Evolutionary conservation across 73 alveolate species (phyloP).

Genomic region (Vitrella brassicaformis): DNA sequence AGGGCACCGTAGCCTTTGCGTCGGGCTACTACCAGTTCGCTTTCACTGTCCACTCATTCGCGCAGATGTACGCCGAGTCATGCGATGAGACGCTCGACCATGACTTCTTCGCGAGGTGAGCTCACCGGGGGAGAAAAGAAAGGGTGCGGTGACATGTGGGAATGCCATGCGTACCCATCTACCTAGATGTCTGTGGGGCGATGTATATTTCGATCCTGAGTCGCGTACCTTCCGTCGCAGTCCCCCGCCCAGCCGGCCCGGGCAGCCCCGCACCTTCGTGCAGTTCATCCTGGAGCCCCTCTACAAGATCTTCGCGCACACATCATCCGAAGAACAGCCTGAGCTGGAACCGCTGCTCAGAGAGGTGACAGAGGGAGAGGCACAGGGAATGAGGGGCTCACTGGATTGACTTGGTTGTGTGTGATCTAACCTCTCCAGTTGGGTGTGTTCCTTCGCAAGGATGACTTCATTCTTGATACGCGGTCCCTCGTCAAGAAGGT

Average conservation of each 20-base stretch:
- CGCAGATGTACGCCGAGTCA: conserved; percentile 52
- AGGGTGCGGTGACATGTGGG: conserved; percentile 4
- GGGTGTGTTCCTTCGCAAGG: conserved; percentile 24
- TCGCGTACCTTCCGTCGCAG: conserved; percentile 32
- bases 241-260: conserved; percentile 18
- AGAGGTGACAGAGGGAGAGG: conserved; percentile 1
- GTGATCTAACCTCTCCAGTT: conserved; percentile 1
- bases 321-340: conserved; percentile 73
- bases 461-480: conserved; percentile 28
- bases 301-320: conserved; percentile 75
- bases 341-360: conserved; percentile 61
- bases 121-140: conserved; percentile 23
- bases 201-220: conserved; percentile 75
- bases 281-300: conserved; percentile 85
- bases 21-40: conserved; percentile 67
- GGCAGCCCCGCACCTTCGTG: conserved; percentile 74
- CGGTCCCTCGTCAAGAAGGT: conserved; percentile 17
- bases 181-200: conserved; percentile 93
- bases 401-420: neutral
- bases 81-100: conserved; percentile 38
- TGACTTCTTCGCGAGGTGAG: neutral
- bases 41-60: conserved; percentile 83
- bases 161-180: conserved; percentile 38
- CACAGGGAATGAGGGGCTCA: neutral
- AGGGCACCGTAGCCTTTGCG: conserved; percentile 82